phyloP scores from a whole-genome alignment of 2,329 filamentous ascomycete species.

The Monosporascus cannonballus region DNA sequence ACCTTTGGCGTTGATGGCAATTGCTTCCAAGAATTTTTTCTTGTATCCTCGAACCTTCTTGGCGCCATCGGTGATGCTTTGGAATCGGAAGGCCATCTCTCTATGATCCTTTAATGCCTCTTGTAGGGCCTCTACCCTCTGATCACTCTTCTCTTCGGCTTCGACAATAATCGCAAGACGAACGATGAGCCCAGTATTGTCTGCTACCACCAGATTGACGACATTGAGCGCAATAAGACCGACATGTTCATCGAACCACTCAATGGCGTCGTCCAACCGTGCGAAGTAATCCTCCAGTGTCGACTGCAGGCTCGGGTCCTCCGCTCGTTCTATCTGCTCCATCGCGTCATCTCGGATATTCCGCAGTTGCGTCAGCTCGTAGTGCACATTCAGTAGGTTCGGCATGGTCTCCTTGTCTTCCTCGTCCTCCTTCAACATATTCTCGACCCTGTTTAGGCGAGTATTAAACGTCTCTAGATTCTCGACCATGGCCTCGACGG shows the following conservation, averaged over 20 bases:
- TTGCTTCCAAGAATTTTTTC: slow-evolving; percentile 82
- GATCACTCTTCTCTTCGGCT: slow-evolving; percentile 94
- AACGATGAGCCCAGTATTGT: slow-evolving; percentile 85
- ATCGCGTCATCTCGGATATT: slow-evolving; percentile 96
- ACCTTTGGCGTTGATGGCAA: slow-evolving; percentile 64
- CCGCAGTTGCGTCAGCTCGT: slow-evolving; percentile 82
- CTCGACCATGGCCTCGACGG: slow-evolving; percentile 86
- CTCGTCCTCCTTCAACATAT: slow-evolving; percentile 77
- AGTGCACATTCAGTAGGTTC: slow-evolving; percentile 83
- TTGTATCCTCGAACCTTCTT: slow-evolving; percentile 94
- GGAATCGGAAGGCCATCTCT: slow-evolving; percentile 87
- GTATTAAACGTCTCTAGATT: slow-evolving; percentile 85
- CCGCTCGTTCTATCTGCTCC: slow-evolving; percentile 81
- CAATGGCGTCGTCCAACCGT: slow-evolving; percentile 77
- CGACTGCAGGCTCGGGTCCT: slow-evolving; percentile 66
- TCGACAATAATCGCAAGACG: slow-evolving; percentile 88
- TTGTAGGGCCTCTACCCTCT: slow-evolving; percentile 82
- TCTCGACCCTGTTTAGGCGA: slow-evolving; percentile 68
- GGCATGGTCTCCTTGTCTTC: slow-evolving; percentile 83
- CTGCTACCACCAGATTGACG: slow-evolving; percentile 77
- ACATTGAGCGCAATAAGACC: slow-evolving; percentile 84
- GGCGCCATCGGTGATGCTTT: slow-evolving; percentile 89
- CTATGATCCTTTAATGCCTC: slow-evolving; percentile 94
- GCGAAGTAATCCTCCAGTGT: slow-evolving; percentile 89
- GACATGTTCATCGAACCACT: slow-evolving; percentile 94